phyloP scores from a whole-genome alignment of 495 filamentous ascomycete genomes.

The Diplogelasinospora grovesii region DNA sequence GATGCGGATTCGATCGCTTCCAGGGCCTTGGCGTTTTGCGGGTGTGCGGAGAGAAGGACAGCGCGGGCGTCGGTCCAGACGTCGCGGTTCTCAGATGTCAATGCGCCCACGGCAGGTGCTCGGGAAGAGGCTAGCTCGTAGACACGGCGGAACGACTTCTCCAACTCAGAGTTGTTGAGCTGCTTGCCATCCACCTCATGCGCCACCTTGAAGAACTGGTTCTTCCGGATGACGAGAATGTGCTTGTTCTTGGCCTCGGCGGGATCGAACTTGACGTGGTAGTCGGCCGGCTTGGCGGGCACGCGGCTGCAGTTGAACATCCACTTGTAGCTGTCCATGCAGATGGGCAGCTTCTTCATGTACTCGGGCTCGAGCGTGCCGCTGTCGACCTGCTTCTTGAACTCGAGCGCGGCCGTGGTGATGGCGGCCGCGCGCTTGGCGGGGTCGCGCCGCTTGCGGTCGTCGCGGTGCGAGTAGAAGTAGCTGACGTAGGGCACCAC shows the following conservation, averaged over 20 bases:
- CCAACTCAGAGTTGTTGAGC: conserved; percentile 80
- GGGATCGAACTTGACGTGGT: conserved; percentile 72
- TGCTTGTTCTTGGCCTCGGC: conserved; percentile 72
- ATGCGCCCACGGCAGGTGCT: conserved; percentile 67
- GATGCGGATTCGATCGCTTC: conserved; percentile 82
- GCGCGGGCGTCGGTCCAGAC: conserved; percentile 83
- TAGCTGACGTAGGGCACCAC: conserved; percentile 98
- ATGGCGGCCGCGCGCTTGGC: conserved; percentile 90
- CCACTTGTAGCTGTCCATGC: conserved; percentile 96
- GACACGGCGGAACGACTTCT: conserved; percentile 78
- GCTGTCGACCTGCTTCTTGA: conserved; percentile 85
- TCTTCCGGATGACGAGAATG: conserved; percentile 85
- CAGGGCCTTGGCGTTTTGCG: conserved; percentile 68
- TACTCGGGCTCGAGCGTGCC: conserved; percentile 91
- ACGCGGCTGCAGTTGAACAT: conserved; percentile 97
- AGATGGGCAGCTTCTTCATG: conserved; percentile 91
- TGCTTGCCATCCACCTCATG: conserved; percentile 71
- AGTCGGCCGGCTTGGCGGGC: conserved; percentile 73
- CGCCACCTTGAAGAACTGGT: conserved; percentile 87
- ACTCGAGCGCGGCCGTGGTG: conserved; percentile 75
- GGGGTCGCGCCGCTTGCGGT: conserved; percentile 79
- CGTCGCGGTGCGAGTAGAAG: conserved; percentile 97
- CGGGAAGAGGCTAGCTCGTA: conserved; percentile 67
- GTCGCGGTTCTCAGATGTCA: conserved; percentile 90
- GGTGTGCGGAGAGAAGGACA: conserved; percentile 63